phyloP scores from a whole-genome alignment of 208 protist genomes.

The Leishmania lainsoni region DNA sequence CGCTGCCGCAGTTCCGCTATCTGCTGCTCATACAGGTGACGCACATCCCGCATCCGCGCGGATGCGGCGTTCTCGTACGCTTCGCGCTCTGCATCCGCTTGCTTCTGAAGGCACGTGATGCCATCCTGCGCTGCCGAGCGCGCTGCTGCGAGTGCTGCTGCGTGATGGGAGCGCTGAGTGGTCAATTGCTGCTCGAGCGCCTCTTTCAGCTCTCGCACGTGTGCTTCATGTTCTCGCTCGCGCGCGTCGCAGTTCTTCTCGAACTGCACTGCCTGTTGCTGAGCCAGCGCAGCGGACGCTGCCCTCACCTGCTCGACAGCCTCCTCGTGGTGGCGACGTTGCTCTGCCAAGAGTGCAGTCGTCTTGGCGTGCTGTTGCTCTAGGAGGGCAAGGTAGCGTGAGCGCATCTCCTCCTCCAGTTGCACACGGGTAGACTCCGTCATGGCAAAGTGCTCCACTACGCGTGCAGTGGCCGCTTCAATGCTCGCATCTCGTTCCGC shows the following conservation, averaged over 20 bases:
- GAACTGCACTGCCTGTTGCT: neutral
- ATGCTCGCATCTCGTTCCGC: neutral
- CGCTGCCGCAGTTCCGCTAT: slow-evolving; percentile 19
- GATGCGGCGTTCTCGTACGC: slow-evolving; percentile 1
- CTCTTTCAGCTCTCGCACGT: slow-evolving; percentile 2
- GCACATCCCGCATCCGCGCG: neutral
- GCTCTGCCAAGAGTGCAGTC: slow-evolving; percentile 14
- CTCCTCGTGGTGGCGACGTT: slow-evolving; percentile 15
- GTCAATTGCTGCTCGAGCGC: slow-evolving; percentile 14
- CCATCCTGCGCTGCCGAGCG: slow-evolving; percentile 6
- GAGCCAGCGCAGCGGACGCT: neutral
- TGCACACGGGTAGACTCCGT: slow-evolving; percentile 9
- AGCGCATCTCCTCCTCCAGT: slow-evolving; percentile 17
- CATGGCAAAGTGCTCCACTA: neutral
- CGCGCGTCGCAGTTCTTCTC: neutral
- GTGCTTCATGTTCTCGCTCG: slow-evolving; percentile 8
- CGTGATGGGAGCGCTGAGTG: slow-evolving; percentile 10
- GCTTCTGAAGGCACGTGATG: slow-evolving; percentile 5
- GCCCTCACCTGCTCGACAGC: slow-evolving; percentile 3
- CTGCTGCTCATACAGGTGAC: slow-evolving; percentile 2
- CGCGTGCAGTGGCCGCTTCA: slow-evolving; percentile 6
- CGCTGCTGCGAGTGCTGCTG: slow-evolving; percentile 3
- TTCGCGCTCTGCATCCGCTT: slow-evolving; percentile 13
- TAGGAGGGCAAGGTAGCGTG: slow-evolving; percentile 10
- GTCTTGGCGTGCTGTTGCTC: slow-evolving; percentile 18